phyloP scores from a whole-genome alignment of 345 rosid species.

The Viola odorata region DNA sequence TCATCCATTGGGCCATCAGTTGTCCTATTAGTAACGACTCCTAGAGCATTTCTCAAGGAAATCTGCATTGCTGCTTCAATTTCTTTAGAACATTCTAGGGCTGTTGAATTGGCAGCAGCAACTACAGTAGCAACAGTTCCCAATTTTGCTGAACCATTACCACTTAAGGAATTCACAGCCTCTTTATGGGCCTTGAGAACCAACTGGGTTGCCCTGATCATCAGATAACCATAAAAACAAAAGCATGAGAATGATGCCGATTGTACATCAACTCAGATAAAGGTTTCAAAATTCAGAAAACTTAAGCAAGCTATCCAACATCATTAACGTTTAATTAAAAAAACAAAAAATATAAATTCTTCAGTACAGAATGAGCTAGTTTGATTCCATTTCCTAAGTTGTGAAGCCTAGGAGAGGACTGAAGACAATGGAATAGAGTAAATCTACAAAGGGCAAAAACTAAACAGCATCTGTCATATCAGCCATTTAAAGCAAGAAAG shows the following conservation, averaged over 20 bases:
- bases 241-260: background rate
- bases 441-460: too few relatives aligned
- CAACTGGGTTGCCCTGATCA: conserved; percentile 75
- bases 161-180: conserved; percentile 90
- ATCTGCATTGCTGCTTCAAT: conserved; percentile 98
- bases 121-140: conserved; percentile 95
- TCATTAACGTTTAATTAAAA: background rate
- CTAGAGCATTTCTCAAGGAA: conserved; percentile 84
- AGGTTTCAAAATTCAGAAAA: background rate
- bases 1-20: conserved; percentile 92
- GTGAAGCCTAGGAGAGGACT: too few relatives aligned
- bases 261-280: background rate
- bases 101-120: conserved; percentile 98
- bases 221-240: conserved; percentile 11
- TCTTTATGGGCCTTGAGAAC: conserved; percentile 94
- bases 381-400: too few relatives aligned
- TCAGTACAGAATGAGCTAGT: too few relatives aligned
- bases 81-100: conserved; percentile 88
- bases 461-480: too few relatives aligned
- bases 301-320: background rate
- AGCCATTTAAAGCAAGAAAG: too few relatives aligned
- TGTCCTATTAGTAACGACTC: conserved; percentile 48
- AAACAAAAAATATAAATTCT: background rate
- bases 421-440: too few relatives aligned
- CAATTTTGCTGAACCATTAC: conserved; percentile 77